Percentiles rank a stretch among this genome's conserved stretches.
phyloP scores from a whole-genome alignment of 1,284 basidiomycete genomes.

The Cryptococcus floricola region DNA sequence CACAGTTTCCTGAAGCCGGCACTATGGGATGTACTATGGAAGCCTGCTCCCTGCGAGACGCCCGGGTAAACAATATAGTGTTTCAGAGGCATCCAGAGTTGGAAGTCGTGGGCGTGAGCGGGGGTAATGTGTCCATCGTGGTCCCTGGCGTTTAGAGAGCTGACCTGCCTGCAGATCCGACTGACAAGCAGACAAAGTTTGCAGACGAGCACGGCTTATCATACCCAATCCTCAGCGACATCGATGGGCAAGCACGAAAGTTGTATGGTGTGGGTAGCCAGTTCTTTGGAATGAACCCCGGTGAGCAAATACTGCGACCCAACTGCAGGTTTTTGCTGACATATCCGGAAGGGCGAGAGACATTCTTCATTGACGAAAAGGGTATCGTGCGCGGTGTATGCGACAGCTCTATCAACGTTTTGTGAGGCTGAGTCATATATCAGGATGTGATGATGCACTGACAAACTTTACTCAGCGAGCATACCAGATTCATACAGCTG shows the following conservation, averaged over 20 bases:
- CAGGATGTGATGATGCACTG: neutral
- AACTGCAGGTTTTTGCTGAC: neutral
- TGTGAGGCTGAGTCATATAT: constrained; percentile 10
- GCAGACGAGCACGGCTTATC: constrained; percentile 66
- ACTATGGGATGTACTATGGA: constrained; percentile 71
- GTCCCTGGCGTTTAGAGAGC: neutral
- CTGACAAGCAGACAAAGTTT: constrained; percentile 67
- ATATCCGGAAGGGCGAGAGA: constrained; percentile 56
- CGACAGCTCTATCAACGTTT: constrained; percentile 16
- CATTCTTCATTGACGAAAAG: constrained; percentile 67
- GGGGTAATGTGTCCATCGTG: constrained; percentile 14
- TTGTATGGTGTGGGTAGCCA: constrained; percentile 63
- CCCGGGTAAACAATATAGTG: constrained; percentile 61
- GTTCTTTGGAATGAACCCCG: constrained; percentile 60
- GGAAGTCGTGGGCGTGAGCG: constrained; percentile 65
- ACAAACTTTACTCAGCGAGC: constrained; percentile 55
- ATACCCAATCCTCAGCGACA: constrained; percentile 72
- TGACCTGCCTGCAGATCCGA: constrained; percentile 51
- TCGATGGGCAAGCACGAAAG: constrained; percentile 59
- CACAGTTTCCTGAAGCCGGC: constrained; percentile 48
- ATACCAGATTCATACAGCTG: constrained; percentile 64
- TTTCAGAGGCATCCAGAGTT: constrained; percentile 61
- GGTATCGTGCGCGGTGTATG: constrained; percentile 60
- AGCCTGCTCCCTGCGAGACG: constrained; percentile 73
- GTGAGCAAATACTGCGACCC: constrained; percentile 20